Evolutionary conservation across 441 rosid genomes (phyloP).

Genomic region (Gossypium trilobum): DNA sequence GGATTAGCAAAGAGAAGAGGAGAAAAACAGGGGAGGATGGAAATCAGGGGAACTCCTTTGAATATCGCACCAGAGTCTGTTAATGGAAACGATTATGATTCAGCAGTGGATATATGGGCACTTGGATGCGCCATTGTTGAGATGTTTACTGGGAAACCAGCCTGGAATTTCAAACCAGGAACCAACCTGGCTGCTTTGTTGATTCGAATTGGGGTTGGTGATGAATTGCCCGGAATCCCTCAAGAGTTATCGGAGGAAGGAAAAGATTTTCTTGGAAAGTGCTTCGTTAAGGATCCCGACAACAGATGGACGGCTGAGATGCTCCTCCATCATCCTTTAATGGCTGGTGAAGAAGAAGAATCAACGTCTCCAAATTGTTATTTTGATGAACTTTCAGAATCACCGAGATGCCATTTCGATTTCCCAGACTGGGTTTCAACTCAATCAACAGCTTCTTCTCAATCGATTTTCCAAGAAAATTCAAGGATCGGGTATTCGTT

Average conservation of each 20-base stretch:
- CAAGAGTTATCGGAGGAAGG: constrained; percentile 46
- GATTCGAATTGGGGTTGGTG: constrained; percentile 52
- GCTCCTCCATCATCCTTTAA: constrained; percentile 63
- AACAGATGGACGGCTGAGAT: constrained; percentile 77
- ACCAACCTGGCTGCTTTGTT: constrained; percentile 38
- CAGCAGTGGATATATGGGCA: constrained; percentile 76
- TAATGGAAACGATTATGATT: constrained; percentile 44
- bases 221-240: constrained; percentile 51
- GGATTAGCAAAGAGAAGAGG: constrained; percentile 54
- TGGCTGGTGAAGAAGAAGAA: constrained; percentile 20
- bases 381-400: constrained; percentile 15
- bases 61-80: constrained; percentile 82
- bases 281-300: constrained; percentile 53
- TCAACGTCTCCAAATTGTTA: neutral
- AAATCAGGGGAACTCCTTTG: constrained; percentile 72
- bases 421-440: constrained; percentile 45
- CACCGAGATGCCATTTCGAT: constrained; percentile 55
- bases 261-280: constrained; percentile 56
- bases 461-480: constrained; percentile 2
- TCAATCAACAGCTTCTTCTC: constrained; percentile 31
- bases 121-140: constrained; percentile 69
- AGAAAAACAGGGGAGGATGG: constrained; percentile 13
- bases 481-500: constrained; percentile 19
- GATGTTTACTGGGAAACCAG: constrained; percentile 68
- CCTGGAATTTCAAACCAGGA: constrained; percentile 42